Evolutionary conservation across 352 stramenopile species (phyloP), one percentile per base, ranked within the genome.

Genomic region (Phytophthora citrophthora): DNA sequence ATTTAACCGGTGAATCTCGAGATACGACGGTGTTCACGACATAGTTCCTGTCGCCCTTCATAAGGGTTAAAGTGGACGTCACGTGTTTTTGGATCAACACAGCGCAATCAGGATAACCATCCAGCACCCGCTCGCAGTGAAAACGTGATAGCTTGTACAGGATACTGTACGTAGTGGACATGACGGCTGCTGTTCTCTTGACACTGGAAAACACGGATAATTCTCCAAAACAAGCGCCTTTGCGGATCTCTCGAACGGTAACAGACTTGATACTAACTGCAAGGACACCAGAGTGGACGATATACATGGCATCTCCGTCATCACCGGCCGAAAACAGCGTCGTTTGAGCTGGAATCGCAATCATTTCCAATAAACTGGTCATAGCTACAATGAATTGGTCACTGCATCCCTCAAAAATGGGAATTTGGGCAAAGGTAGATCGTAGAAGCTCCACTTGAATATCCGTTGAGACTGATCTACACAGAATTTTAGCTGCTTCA

Each of bases 401-500:
- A 2, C 47, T 75, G 54, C 85, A 93, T 0, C 69, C 79, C 7
- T 72, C 66, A 31, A 93, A 91, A 8, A 93, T 53, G 5, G 85
- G 74, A 9, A 93, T 83, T 38, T 60, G 54, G 1, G 72, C 56
- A 10, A 93, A 74, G 0, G 70, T 89, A 4, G 62, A 57, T 31
- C 82, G 79, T 26, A 93, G 45, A 1, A 93, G 61, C 39, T 89
- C 81, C 11, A 91, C 81, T 53, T 91, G 84, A 39, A 91, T 89
- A 40, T 94, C 83, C 9, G 82, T 90, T 4, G 78, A 74, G n/a
- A 93, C 85, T 0, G 86, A 94, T 3, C 77, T 73, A 51, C 86
- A 94, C 6, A 94, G 39, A 2, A 83, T 62, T 57, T 85, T 89
- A 34, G 89, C 80, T 13, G 79, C 82, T 50, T 90, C 83, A 13